phyloP scores from a whole-genome alignment of 169 alveolate genomes.

The Cryptosporidium canis region DNA sequence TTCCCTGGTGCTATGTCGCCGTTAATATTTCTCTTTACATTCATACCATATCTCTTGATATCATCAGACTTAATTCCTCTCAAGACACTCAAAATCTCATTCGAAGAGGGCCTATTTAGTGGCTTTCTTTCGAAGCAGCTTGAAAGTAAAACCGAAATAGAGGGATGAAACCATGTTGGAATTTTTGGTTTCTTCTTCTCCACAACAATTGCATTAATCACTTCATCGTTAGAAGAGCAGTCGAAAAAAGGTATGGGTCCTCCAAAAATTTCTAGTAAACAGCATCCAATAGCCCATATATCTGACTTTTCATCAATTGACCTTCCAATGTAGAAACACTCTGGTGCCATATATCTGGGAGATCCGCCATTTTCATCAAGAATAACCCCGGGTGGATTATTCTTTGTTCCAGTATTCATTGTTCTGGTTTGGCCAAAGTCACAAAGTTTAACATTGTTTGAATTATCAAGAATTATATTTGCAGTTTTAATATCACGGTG shows the following conservation, averaged over 20 bases:
- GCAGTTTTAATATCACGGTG: constrained; percentile 85
- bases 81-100: constrained; percentile 13
- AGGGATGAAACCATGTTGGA: constrained; percentile 76
- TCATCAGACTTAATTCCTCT: constrained; percentile 21
- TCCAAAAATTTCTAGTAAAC: constrained; percentile 83
- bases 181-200: constrained; percentile 75
- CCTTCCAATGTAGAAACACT: constrained; percentile 80
- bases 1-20: constrained; percentile 63
- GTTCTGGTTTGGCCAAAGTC: constrained; percentile 84
- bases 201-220: constrained; percentile 73
- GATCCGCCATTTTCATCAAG: constrained; percentile 87
- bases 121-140: constrained; percentile 74
- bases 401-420: constrained; percentile 74
- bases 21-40: constrained; percentile 22
- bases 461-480: constrained; percentile 79
- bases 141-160: constrained; percentile 33
- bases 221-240: constrained; percentile 77
- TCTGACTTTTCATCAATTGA: constrained; percentile 82
- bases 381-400: constrained; percentile 40
- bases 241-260: constrained; percentile 84
- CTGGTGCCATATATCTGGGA: constrained; percentile 88
- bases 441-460: constrained; percentile 80
- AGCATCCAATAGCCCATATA: constrained; percentile 84
- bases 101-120: constrained; percentile 73
- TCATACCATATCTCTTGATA: constrained; percentile 46